These are phyloP conservation scores for Heliocybe sulcata DNA, from an alignment of 1,284 basidiomycete species.

Conservation along the genomic window DNA sequence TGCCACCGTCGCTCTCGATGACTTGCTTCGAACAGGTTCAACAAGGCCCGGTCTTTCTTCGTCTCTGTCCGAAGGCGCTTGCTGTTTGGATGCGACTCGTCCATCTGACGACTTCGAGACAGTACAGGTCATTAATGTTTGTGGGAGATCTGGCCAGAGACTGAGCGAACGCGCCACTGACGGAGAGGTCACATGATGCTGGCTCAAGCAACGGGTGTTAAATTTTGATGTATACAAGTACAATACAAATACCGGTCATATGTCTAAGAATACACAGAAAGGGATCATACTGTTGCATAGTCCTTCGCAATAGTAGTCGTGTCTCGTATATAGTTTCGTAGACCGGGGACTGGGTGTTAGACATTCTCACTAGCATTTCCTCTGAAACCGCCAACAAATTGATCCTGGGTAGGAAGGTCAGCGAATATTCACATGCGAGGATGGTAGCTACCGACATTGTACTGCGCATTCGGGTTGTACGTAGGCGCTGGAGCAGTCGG, in stretches of 20 bases:
- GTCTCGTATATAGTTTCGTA: no score
- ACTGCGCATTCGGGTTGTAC: neutral
- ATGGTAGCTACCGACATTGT: neutral
- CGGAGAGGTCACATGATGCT: no score
- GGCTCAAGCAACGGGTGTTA: no score
- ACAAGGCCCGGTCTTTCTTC: neutral
- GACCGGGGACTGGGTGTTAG: no score
- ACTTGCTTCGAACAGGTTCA: neutral
- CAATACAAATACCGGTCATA: no score
- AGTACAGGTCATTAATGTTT: no score
- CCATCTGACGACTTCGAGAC: neutral
- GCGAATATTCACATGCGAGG: neutral
- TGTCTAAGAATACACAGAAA: no score
- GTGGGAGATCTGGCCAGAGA: no score
- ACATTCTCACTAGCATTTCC: neutral
- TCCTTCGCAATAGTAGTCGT: no score
- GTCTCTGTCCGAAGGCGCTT: neutral
- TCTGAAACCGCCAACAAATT: neutral
- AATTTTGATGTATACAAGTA: no score
- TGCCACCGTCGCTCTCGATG: neutral
- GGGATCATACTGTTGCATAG: no score
- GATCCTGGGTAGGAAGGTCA: neutral
- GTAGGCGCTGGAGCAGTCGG: neutral
- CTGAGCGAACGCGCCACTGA: no score
- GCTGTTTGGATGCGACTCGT: neutral